phyloP scores from a whole-genome alignment of 306 rosid species.

The Ormosia semicastrata region DNA sequence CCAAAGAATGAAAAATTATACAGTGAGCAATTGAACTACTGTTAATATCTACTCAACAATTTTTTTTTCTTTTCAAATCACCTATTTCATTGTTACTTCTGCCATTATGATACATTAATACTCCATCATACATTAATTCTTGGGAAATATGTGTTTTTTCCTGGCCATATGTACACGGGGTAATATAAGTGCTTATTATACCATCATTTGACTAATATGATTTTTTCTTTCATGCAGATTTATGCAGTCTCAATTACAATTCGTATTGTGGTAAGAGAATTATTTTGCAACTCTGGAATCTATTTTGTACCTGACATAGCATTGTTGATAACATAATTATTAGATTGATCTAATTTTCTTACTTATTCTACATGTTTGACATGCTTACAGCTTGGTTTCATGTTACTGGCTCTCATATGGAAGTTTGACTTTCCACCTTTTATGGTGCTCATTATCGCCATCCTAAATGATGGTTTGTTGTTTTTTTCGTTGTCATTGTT shows the following conservation, averaged over 20 bases:
- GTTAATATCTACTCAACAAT: background rate
- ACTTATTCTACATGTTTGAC: conserved; percentile 23
- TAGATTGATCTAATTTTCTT: conserved; percentile 14
- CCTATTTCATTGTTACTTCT: background rate
- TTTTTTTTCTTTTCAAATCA: background rate
- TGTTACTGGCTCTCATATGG: conserved; percentile 97
- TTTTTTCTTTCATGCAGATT: conserved; percentile 57
- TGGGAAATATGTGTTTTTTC: conserved; percentile 1
- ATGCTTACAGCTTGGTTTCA: conserved; percentile 90
- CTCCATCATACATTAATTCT: background rate
- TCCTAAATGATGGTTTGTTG: conserved; percentile 90
- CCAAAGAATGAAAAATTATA: conserved; percentile 98
- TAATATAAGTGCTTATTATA: background rate
- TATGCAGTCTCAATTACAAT: conserved; percentile 98
- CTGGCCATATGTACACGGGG: background rate
- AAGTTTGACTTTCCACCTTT: conserved; percentile 95
- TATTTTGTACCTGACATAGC: conserved; percentile 3
- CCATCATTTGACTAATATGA: conserved; percentile 3
- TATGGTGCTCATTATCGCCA: conserved; percentile 97
- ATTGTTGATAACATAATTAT: background rate
- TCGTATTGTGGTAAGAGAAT: conserved; percentile 86
- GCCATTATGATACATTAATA: background rate
- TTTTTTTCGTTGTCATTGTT: conserved; percentile 24
- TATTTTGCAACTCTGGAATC: conserved; percentile 10
- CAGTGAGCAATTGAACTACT: conserved; percentile 53